These are phyloP conservation scores for Xerocomus nothofagi DNA, from an alignment of 1,284 basidiomycete species.

Conservation along the genomic window DNA sequence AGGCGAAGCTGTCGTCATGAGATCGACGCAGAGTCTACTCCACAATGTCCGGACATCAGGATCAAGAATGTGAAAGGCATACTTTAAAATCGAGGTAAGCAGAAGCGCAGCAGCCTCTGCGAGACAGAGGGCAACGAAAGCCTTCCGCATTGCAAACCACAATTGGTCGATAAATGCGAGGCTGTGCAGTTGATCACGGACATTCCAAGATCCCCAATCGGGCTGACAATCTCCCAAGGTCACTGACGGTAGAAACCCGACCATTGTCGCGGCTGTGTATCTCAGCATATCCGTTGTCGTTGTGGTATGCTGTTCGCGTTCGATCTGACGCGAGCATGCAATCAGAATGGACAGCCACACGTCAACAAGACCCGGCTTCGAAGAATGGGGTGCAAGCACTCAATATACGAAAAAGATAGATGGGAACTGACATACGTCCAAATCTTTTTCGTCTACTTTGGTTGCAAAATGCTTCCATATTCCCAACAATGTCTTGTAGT, in stretches of 20 bases:
- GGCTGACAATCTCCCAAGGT: constrained; percentile 5
- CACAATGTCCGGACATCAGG: constrained; percentile 41
- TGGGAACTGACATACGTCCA: constrained; percentile 28
- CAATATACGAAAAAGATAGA: neutral
- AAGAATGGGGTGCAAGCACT: constrained; percentile 5
- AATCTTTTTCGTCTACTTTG: constrained; percentile 12
- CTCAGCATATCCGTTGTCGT: constrained; percentile 35
- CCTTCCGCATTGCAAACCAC: constrained; percentile 51
- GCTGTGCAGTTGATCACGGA: constrained; percentile 36
- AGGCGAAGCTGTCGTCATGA: constrained; percentile 36
- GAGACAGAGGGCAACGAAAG: constrained; percentile 43
- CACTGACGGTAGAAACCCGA: constrained; percentile 26
- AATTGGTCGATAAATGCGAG: constrained; percentile 42
- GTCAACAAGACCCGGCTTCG: constrained; percentile 42
- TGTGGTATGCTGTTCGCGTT: constrained; percentile 38
- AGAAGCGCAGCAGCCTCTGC: constrained; percentile 43
- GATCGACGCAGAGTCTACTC: constrained; percentile 45
- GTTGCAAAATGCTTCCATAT: constrained; percentile 39
- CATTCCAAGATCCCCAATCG: constrained; percentile 30
- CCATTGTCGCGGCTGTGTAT: constrained; percentile 21
- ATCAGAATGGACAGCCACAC: constrained; percentile 56
- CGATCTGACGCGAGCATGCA: constrained; percentile 44
- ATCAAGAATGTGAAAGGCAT: constrained; percentile 40
- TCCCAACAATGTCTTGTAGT: constrained; percentile 45
- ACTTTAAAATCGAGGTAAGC: constrained; percentile 42